phyloP scores from a whole-genome alignment of 257 asterid genomes.

The Henckelia pumila region DNA sequence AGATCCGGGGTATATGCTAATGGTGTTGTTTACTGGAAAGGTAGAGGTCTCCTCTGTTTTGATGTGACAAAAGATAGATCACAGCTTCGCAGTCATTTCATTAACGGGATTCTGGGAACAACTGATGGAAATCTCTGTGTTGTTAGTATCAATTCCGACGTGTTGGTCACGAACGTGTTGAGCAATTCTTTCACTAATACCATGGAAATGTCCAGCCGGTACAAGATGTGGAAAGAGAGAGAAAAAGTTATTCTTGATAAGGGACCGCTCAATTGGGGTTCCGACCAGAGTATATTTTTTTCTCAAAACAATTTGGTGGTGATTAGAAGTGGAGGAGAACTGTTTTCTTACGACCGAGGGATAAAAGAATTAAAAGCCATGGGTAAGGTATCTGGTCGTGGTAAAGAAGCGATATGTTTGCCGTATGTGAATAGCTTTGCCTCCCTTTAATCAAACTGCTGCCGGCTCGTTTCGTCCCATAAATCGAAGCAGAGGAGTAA shows the following conservation, averaged over 20 bases:
- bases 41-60: slow-evolving; percentile 27
- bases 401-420: not conserved
- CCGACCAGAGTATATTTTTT: slow-evolving; percentile 4
- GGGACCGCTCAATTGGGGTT: slow-evolving; percentile 8
- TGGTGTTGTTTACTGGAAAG: slow-evolving; percentile 41
- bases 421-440: slow-evolving; percentile 57
- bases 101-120: slow-evolving; percentile 26
- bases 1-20: slow-evolving; percentile 41
- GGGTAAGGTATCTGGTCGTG: not conserved
- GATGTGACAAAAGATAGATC: slow-evolving; percentile 49
- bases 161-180: slow-evolving; percentile 14
- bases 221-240: slow-evolving; percentile 26
- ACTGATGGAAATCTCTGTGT: slow-evolving; percentile 40
- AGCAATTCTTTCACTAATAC: slow-evolving; percentile 34
- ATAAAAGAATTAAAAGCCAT: slow-evolving; percentile 28
- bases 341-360: slow-evolving; percentile 26
- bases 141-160: slow-evolving; percentile 8
- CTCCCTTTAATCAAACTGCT: slow-evolving; percentile 19
- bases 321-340: slow-evolving; percentile 9
- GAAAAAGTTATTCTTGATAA: slow-evolving; percentile 25
- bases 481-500: not conserved
- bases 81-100: slow-evolving; percentile 15
- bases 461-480: not conserved
- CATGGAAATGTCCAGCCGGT: slow-evolving; percentile 31
- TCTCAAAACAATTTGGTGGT: slow-evolving; percentile 30